These are phyloP conservation scores for Phialophora verrucosa DNA, from an alignment of 2,329 filamentous ascomycete genomes.

Conservation along the genomic window DNA sequence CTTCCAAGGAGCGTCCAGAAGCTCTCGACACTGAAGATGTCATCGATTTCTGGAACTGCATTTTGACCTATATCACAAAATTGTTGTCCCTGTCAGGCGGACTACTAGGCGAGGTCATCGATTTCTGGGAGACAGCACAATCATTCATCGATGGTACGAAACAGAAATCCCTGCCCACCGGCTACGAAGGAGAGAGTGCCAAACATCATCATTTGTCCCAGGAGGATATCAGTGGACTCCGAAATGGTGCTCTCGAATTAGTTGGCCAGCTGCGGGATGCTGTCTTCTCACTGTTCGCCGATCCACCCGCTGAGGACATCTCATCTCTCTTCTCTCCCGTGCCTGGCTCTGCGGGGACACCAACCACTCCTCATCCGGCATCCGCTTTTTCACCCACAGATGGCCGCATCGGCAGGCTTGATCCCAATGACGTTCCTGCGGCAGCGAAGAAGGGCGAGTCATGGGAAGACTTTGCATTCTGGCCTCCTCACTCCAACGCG, in stretches of 20 bases:
- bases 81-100: conserved; percentile 77
- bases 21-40: conserved; percentile 80
- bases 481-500: conserved; percentile 91
- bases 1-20: conserved; percentile 70
- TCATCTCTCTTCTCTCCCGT: conserved; percentile 84
- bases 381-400: conserved; percentile 67
- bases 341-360: conserved; percentile 50
- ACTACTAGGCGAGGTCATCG: conserved; percentile 83
- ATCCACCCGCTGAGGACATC: conserved; percentile 87
- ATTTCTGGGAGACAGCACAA: conserved; percentile 92
- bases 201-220: conserved; percentile 79
- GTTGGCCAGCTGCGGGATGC: conserved; percentile 81
- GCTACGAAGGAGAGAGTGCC: conserved; percentile 80
- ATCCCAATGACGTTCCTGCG: conserved; percentile 75
- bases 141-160: conserved; percentile 87
- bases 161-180: conserved; percentile 77
- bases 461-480: conserved; percentile 95
- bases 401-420: conserved; percentile 75
- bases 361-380: conserved; percentile 70
- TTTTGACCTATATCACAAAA: conserved; percentile 72
- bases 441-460: conserved; percentile 78
- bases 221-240: conserved; percentile 72
- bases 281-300: conserved; percentile 80
- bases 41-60: conserved; percentile 91
- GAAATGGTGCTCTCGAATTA: conserved; percentile 80